Percentiles rank a stretch among this genome's conserved stretches.
phyloP scores from a whole-genome alignment of 441 rosid genomes.

The Geranium incanum region DNA sequence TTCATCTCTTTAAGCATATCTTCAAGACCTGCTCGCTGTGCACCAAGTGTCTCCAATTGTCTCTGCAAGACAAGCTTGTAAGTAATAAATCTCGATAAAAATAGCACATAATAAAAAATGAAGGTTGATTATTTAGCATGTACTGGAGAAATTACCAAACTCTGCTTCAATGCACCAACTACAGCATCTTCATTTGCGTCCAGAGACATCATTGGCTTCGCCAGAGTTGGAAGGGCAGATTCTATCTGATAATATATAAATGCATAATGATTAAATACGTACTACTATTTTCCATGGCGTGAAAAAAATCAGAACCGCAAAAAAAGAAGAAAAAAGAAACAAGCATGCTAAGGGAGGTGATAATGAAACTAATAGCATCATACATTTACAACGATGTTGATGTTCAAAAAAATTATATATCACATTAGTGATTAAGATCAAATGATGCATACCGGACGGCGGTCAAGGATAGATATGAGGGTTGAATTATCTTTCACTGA shows the following conservation, averaged over 20 bases:
- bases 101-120: not conserved
- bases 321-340: not conserved
- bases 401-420: too few species aligned
- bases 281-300: not conserved
- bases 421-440: too few species aligned
- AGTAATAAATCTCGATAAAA: conserved; percentile 13
- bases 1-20: conserved; percentile 98
- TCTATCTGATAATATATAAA: conserved; percentile 57
- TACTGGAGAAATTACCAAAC: conserved; percentile 51
- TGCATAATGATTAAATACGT: conserved; percentile 12
- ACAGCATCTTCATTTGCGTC: conserved; percentile 95
- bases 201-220: conserved; percentile 88
- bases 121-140: not conserved
- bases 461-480: conserved; percentile 84
- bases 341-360: too few species aligned
- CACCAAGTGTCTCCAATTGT: conserved; percentile 92
- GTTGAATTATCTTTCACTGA: conserved; percentile 71
- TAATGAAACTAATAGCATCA: too few species aligned
- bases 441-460: conserved; percentile 51
- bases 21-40: conserved; percentile 94
- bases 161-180: conserved; percentile 82
- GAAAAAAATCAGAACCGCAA: not conserved
- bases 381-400: too few species aligned
- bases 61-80: conserved; percentile 43
- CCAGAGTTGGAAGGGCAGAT: conserved; percentile 80